A percentile compares a stretch with the other conserved stretches of the same genome.
phyloP scores from a whole-genome alignment of 2,329 filamentous ascomycete species.

The Pestalotiopsis sp. region DNA sequence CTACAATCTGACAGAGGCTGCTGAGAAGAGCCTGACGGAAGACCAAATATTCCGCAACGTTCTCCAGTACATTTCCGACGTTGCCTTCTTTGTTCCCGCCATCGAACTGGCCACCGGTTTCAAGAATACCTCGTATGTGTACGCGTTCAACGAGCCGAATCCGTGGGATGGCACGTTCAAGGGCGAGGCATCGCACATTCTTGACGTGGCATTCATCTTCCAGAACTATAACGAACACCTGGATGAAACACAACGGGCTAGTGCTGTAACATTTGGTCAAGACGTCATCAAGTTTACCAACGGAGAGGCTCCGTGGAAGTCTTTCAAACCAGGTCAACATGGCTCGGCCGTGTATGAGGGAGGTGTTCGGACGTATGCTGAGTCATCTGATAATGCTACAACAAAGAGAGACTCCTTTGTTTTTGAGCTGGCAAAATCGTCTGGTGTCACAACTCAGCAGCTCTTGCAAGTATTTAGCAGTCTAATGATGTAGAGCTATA shows the following conservation, averaged over 20 bases:
- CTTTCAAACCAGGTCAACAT: neutral
- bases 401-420: neutral
- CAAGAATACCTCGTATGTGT: neutral
- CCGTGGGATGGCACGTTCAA: conserved; percentile 1
- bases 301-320: neutral
- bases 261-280: neutral
- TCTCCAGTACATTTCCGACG: neutral
- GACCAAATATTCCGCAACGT: neutral
- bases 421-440: neutral
- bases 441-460: neutral
- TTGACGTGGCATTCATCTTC: neutral
- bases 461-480: neutral
- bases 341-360: neutral
- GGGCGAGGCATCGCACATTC: conserved; percentile 1
- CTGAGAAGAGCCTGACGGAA: neutral
- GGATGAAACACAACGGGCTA: no score
- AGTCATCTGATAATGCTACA: neutral
- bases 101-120: neutral
- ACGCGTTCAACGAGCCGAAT: conserved; percentile 3
- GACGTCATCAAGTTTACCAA: neutral
- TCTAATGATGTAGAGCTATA: neutral
- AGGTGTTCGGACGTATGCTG: neutral
- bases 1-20: neutral
- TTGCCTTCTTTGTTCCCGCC: neutral
- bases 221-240: conserved; percentile 3